phyloP scores from a whole-genome alignment of 768 basidiomycete species.

The Macrolepiota fuliginosa region DNA sequence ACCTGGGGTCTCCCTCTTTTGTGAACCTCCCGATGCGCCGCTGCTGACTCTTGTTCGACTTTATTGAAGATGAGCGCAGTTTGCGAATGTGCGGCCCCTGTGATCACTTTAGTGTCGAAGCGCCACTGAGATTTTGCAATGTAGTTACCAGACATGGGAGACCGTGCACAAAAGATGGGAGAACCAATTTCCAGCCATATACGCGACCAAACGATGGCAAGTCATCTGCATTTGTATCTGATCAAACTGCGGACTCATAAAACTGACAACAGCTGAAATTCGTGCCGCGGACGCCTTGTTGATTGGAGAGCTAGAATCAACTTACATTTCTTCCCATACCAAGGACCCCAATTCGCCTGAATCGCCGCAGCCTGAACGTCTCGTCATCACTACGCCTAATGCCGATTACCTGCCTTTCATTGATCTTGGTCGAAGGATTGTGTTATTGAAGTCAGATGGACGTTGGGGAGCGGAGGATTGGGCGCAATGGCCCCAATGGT shows the following conservation, averaged over 20 bases:
- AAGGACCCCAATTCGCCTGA: not conserved
- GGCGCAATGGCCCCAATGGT: conserved; percentile 5
- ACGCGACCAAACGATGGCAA: not conserved
- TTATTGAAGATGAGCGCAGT: too few species aligned
- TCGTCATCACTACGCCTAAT: not conserved
- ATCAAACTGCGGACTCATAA: too few species aligned
- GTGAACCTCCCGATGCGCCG: too few species aligned
- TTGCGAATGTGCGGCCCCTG: too few species aligned
- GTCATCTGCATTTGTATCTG: too few species aligned
- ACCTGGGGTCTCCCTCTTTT: too few species aligned
- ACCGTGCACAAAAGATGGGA: too few species aligned
- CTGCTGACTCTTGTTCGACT: too few species aligned
- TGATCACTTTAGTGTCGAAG: too few species aligned
- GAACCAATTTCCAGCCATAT: not conserved
- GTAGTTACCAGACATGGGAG: too few species aligned
- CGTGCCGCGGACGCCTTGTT: not conserved
- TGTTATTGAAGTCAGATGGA: not conserved
- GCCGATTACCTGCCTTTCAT: not conserved
- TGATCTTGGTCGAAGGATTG: not conserved
- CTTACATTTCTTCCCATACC: not conserved
- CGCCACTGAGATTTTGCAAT: too few species aligned
- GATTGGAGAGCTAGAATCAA: not conserved
- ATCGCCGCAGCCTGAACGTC: not conserved
- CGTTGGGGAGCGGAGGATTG: conserved; percentile 1
- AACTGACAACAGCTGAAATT: not conserved